Evolutionary conservation across 148 eudicot species (phyloP).

Genomic region (Dysphania ambrosioides): DNA sequence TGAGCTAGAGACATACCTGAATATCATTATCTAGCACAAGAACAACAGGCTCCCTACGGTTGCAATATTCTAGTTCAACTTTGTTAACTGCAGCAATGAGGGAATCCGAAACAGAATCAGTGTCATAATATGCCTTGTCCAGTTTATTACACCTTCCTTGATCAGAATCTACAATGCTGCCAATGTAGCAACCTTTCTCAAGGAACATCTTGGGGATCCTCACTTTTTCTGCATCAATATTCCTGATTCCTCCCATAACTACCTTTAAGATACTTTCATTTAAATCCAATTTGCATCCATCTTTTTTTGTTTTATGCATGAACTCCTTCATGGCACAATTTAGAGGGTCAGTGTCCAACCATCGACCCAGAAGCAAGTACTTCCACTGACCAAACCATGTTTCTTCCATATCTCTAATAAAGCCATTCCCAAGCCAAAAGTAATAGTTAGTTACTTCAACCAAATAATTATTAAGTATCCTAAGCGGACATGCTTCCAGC

Average conservation of each 20-base stretch:
- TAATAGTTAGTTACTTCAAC: not conserved
- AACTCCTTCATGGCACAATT: conserved; percentile 41
- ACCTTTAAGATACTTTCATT: conserved; percentile 44
- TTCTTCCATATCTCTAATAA: conserved; percentile 68
- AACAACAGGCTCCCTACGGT: conserved; percentile 58
- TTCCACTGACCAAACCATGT: conserved; percentile 83
- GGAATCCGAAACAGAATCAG: conserved; percentile 28
- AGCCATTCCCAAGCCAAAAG: not conserved
- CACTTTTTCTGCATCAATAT: conserved; percentile 34
- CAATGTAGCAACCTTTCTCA: conserved; percentile 63
- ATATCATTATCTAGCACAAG: conserved; percentile 76
- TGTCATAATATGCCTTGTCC: conserved; percentile 26
- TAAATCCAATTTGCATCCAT: conserved; percentile 33
- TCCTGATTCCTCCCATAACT: conserved; percentile 45
- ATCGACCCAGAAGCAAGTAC: conserved; percentile 64
- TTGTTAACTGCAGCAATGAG: conserved; percentile 39
- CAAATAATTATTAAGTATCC: not conserved
- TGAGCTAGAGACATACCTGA: conserved; percentile 57
- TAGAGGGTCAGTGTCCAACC: conserved; percentile 43
- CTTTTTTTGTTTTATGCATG: conserved; percentile 33
- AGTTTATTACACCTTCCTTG: conserved; percentile 15
- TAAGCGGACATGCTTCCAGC: not conserved
- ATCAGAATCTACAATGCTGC: conserved; percentile 25
- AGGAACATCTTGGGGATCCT: conserved; percentile 43
- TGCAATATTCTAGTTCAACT: conserved; percentile 47